Conservation (phyloP, 2,329 filamentous ascomycete species). For the Ilyonectria mors-panacis region DNA sequence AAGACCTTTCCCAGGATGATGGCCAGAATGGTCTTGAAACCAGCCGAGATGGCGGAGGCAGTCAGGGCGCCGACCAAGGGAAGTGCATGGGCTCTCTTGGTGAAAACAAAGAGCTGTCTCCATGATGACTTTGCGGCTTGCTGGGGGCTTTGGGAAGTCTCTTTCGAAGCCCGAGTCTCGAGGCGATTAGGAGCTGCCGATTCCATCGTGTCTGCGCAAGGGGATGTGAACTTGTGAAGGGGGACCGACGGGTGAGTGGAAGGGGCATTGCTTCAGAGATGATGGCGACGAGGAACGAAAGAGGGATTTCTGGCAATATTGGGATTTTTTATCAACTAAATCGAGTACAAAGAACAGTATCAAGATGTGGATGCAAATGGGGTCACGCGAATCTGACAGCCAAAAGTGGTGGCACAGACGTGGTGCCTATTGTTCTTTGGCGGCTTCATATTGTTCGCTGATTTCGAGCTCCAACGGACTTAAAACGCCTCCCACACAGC, state of each 20-base stretch:
- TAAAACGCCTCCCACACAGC: not conserved
- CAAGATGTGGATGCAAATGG: slow-evolving; percentile 4
- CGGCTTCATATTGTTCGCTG: slow-evolving; percentile 8
- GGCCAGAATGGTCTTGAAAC: slow-evolving; percentile 75
- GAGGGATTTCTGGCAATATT: not conserved
- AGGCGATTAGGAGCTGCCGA: not conserved
- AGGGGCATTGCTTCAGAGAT: not conserved
- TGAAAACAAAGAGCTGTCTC: slow-evolving; percentile 79
- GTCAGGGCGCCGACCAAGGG: slow-evolving; percentile 69
- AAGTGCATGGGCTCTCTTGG: slow-evolving; percentile 70
- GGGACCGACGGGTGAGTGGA: not conserved
- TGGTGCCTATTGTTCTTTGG: slow-evolving; percentile 15
- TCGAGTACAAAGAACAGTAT: slow-evolving; percentile 43
- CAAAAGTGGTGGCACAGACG: slow-evolving; percentile 2
- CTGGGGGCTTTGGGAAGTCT: slow-evolving; percentile 9
- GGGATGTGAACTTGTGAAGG: not conserved
- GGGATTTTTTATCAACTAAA: not conserved
- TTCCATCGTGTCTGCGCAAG: slow-evolving; percentile 27
- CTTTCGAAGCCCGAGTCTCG: not conserved
- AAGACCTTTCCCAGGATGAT: slow-evolving; percentile 84
- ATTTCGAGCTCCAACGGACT: not conserved
- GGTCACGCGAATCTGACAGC: not conserved
- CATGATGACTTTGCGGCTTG: slow-evolving; percentile 48
- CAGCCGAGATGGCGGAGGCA: slow-evolving; percentile 72
- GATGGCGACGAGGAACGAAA: not conserved